phyloP scores from a whole-genome alignment of 495 filamentous ascomycete species.

The Aspergillus indologenus region DNA sequence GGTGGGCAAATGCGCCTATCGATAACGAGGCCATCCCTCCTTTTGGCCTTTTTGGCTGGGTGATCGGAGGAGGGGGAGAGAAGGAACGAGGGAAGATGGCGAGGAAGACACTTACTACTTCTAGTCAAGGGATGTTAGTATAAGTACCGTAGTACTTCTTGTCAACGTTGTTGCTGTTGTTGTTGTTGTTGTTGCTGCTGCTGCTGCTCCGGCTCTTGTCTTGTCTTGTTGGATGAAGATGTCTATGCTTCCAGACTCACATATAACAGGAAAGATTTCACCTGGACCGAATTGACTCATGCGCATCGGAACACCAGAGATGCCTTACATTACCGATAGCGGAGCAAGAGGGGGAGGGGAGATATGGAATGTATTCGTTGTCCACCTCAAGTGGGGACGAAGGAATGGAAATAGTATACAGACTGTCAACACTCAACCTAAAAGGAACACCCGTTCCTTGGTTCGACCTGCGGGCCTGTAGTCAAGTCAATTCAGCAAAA shows the following conservation, averaged over 20 bases:
- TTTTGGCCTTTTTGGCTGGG: too few species aligned
- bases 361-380: slow-evolving; percentile 14
- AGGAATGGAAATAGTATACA: background rate
- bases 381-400: slow-evolving; percentile 20
- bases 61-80: background rate
- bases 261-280: background rate
- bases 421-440: slow-evolving; percentile 10
- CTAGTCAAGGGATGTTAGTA: too few species aligned
- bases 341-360: background rate
- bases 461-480: slow-evolving; percentile 10
- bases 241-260: background rate
- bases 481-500: background rate
- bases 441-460: slow-evolving; percentile 16
- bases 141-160: background rate
- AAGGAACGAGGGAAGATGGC: too few species aligned
- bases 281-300: background rate
- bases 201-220: background rate
- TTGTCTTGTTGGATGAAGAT: too few species aligned
- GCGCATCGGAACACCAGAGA: background rate
- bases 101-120: too few species aligned
- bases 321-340: background rate
- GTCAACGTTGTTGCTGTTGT: too few species aligned
- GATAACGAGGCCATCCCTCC: slow-evolving; percentile 29
- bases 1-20: slow-evolving; percentile 23
- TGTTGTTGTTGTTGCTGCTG: background rate